Conservation (phyloP, 23 red algal species). For the Gracilariopsis chorda region DNA sequence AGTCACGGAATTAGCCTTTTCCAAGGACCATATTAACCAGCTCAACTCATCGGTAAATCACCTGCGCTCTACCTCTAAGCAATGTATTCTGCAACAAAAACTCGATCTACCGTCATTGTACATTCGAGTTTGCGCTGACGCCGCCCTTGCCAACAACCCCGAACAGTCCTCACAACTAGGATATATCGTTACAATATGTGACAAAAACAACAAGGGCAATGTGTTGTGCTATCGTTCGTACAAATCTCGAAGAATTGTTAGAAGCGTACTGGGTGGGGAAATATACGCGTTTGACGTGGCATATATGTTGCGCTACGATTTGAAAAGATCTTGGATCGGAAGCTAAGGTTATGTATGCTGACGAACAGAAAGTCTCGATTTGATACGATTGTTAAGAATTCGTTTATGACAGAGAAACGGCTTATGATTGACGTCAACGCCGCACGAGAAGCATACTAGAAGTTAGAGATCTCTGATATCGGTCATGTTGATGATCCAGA, state of each 20-base stretch:
- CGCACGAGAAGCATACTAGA: background rate
- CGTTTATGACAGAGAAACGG: conserved; percentile 11
- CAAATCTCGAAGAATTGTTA: conserved; percentile 23
- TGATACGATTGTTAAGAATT: conserved; percentile 10
- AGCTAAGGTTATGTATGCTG: background rate
- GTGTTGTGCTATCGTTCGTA: background rate
- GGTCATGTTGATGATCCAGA: background rate
- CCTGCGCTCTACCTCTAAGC: background rate
- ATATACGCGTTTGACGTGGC: conserved; percentile 42
- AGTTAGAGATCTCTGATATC: background rate
- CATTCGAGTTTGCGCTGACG: conserved; percentile 31
- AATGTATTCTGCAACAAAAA: background rate
- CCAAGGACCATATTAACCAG: background rate
- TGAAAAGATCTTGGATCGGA: background rate
- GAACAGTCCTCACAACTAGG: conserved; percentile 51
- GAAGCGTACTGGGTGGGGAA: conserved; percentile 1
- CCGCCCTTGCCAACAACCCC: conserved; percentile 15
- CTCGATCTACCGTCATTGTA: conserved; percentile 17
- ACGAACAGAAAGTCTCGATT: conserved; percentile 9
- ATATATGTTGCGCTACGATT: conserved; percentile 2
- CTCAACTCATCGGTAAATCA: too few relatives aligned
- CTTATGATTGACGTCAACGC: conserved; percentile 9
- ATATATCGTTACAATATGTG: conserved; percentile 45
- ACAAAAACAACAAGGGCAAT: background rate
- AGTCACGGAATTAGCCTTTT: conserved; percentile 9